phyloP scores from a whole-genome alignment of 805 yeast species.

The Blastobotrys parvus region DNA sequence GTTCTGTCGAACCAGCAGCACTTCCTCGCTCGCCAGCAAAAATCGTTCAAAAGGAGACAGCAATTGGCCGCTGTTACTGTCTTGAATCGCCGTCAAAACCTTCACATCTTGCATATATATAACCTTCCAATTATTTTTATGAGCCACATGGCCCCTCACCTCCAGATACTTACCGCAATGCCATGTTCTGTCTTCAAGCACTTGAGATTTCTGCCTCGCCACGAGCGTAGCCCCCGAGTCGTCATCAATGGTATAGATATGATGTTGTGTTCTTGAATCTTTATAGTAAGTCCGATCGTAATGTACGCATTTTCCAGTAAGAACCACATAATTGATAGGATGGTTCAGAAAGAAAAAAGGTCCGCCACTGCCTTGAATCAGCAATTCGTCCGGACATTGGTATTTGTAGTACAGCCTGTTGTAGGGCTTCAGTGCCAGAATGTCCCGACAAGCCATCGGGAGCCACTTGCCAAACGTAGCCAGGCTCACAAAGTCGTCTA shows the following conservation, averaged over 20 bases:
- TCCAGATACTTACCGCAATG: not conserved
- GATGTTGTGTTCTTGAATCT: not conserved
- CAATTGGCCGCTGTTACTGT: not conserved
- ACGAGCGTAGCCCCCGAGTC: slow-evolving; percentile 5
- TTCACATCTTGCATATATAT: not conserved
- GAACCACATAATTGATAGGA: slow-evolving; percentile 15
- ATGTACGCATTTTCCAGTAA: slow-evolving; percentile 11
- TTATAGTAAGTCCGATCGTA: slow-evolving; percentile 3
- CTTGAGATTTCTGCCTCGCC: not conserved
- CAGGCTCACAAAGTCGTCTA: not conserved
- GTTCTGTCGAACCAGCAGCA: slow-evolving; percentile 1
- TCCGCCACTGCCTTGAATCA: slow-evolving; percentile 2
- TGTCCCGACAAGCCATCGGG: slow-evolving; percentile 14
- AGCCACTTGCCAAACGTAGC: slow-evolving; percentile 17
- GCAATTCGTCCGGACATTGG: not conserved
- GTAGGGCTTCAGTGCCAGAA: slow-evolving; percentile 5
- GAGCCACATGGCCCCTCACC: slow-evolving; percentile 1
- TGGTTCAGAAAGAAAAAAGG: slow-evolving; percentile 18
- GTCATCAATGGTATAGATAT: slow-evolving; percentile 4
- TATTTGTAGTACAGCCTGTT: slow-evolving; percentile 5
- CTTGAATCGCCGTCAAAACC: not conserved
- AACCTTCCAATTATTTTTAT: not conserved
- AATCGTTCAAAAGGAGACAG: not conserved
- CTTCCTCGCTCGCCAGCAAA: not conserved
- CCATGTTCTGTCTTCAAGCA: not conserved